These are phyloP conservation scores for Anethum foeniculum DNA, from an alignment of 140 eudicot species.

Conservation along the genomic window DNA sequence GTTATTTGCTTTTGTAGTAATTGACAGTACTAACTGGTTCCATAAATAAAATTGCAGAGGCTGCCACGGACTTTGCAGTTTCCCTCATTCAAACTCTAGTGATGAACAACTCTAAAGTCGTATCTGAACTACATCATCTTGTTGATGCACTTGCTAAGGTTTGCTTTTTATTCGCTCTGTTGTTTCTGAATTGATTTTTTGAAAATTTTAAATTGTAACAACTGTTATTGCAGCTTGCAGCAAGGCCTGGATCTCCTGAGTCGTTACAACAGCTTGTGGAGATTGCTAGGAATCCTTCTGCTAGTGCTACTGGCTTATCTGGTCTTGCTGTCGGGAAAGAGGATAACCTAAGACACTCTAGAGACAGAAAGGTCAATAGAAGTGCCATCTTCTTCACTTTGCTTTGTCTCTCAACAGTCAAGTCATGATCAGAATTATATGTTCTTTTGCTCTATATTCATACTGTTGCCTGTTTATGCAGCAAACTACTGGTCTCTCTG, in stretches of 20 bases:
- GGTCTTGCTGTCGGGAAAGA: slow-evolving; percentile 45
- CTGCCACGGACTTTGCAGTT: slow-evolving; percentile 82
- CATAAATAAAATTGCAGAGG: slow-evolving; percentile 42
- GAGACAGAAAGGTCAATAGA: slow-evolving; percentile 67
- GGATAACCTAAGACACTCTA: slow-evolving; percentile 40
- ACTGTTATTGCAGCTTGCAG: slow-evolving; percentile 54
- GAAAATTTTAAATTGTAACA: neutral
- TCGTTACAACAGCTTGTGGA: slow-evolving; percentile 76
- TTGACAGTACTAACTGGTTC: slow-evolving; percentile 3
- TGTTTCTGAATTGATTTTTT: neutral
- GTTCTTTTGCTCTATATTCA: neutral
- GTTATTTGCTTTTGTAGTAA: neutral
- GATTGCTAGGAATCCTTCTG: slow-evolving; percentile 66
- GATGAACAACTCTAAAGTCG: slow-evolving; percentile 57
- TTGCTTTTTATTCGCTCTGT: slow-evolving; percentile 4
- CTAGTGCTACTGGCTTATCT: slow-evolving; percentile 22
- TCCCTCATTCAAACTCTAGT: slow-evolving; percentile 69
- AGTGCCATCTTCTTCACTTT: neutral
- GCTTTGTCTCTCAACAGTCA: neutral
- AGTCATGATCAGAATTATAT: neutral
- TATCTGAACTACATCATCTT: slow-evolving; percentile 76
- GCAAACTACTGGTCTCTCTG: slow-evolving; percentile 28
- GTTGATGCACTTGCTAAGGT: slow-evolving; percentile 92
- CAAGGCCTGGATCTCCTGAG: slow-evolving; percentile 95
- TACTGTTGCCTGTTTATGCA: neutral